Base-by-base conservation (phyloP, 2,329 filamentous ascomycete species). In the Chalaropsis ovoidea region DNA sequence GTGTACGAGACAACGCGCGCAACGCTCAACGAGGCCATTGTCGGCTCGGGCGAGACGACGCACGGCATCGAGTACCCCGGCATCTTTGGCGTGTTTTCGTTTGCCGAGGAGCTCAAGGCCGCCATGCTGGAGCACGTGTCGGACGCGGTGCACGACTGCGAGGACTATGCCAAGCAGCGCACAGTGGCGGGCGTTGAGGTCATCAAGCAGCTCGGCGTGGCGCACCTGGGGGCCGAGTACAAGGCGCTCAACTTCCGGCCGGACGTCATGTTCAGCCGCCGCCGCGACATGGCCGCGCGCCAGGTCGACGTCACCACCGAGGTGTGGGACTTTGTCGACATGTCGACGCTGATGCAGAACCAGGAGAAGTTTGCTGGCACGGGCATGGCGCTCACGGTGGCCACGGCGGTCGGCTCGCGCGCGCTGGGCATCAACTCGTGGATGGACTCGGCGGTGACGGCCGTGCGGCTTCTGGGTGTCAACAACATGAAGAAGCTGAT, bases 331-430 rank as follows among this genome's bases (percentile, higher is more conserved):
- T 97, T 99, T 79, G 89, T 99, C 71, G 94, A 99, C 75, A 81
- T 91, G 74, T 81, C 85, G 19, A 88, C 85, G 11, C 77, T 97
- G 5, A 82, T 95, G 78, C 90, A 96, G 72, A 83, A 86, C 64
- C 93, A 97, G 74, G 94, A 99, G 76, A 99, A 97, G 80, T 81
- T 95, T 65, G 92, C 93, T 5, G 90, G 93, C 47, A 95, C 92
- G 2, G 89, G 94, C 69, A 92, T 99, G 87, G 94, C 93, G 5
- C 81, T 99, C 72, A 99, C 94, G 0, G 83, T 96, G 43, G 89
- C 89, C 10, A 92, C 90, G 66, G 90, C 95, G 1, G 80, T 97
- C 3, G 90, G 93, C 66, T 84, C 88, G 61, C 83, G 90, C 61
- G 81, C 94, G 72, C 78, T 99, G 47, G 90, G 92, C 67, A 88